Evolutionary conservation across 805 yeast genomes (phyloP), one percentile per base, ranked within the genome.

Genomic region (Yarrowia deformans): DNA sequence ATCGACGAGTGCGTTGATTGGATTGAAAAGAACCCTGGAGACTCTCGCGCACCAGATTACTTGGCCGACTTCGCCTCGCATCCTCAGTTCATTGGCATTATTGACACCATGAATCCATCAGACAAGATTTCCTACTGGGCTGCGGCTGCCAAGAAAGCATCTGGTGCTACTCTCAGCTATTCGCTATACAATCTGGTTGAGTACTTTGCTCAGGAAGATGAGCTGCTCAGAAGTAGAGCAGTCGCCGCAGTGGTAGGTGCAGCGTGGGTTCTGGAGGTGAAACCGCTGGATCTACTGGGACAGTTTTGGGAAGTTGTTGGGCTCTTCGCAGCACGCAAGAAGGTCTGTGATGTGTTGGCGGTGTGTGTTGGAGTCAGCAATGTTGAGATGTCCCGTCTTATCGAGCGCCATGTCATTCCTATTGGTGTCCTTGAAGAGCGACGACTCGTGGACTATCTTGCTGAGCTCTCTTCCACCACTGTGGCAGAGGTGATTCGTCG

Each of bases 301-400:
- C 56, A 48, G 18, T 63, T 48, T 35, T 63, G 68, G 68, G 68
- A 63, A 18, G 39, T 49, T n/a, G 48, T 63, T 39, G 68, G 68
- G n/a, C 56, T 63, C 4, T 63, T 63, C 23, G 68, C 68, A 5
- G 56, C 48, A 1, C 46, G 68, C 16, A 35, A 48, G 5, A 35
- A 39, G 29, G 55, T 63, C 5, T 37, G 45, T 39, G 68, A 63
- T 23, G 8, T 63, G 8, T 19, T 63, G 29, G 55, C 68, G 16
- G 55, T 63, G 55, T 63, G 68, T 39, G 56, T 63, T 23, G 46
- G 55, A 16, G 46, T 37, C 13, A 49, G 56, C 23, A 35, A 46
- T 6, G 56, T 29, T 8, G 68, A 63, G 14, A 37, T 60, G 52
- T 60, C 32, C 5, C 40, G 56, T 9, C 7, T 48, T n/a, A 37